A percentile compares a stretch with the other conserved stretches of the same genome.
Conservation (phyloP, 2,329 filamentous ascomycete genomes). For the Paramyrothecium sp. region DNA sequence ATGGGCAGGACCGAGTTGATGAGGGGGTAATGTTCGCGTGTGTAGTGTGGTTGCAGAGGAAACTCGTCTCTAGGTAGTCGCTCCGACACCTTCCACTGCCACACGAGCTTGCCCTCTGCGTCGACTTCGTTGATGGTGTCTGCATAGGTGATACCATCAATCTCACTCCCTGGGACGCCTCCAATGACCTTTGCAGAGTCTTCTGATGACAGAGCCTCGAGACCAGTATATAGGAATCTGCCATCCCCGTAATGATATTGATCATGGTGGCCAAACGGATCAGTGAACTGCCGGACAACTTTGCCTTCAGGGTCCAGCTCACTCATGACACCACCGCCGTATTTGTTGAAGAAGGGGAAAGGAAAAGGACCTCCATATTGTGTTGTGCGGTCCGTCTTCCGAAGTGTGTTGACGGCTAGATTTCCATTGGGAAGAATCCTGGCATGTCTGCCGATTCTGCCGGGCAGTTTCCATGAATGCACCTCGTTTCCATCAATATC, state of each 20-base stretch:
- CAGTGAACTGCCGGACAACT: slow-evolving; percentile 21
- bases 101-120: slow-evolving; percentile 16
- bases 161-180: slow-evolving; percentile 20
- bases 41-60: slow-evolving; percentile 26
- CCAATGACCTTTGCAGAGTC: slow-evolving; percentile 24
- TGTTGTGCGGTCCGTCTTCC: slow-evolving; percentile 9
- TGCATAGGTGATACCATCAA: slow-evolving; percentile 23
- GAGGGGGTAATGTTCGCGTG: slow-evolving; percentile 26
- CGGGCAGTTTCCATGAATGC: slow-evolving; percentile 25
- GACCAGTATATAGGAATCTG: slow-evolving; percentile 20
- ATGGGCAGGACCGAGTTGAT: slow-evolving; percentile 26
- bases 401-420: slow-evolving; percentile 26
- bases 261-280: slow-evolving; percentile 24
- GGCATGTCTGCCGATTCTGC: slow-evolving; percentile 23
- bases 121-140: slow-evolving; percentile 27
- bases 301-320: slow-evolving; percentile 22
- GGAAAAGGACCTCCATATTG: slow-evolving; percentile 18
- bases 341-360: slow-evolving; percentile 28
- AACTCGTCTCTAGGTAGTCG: slow-evolving; percentile 20
- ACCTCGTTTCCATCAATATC: slow-evolving; percentile 26
- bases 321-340: slow-evolving; percentile 26
- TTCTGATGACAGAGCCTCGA: slow-evolving; percentile 21
- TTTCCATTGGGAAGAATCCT: slow-evolving; percentile 23
- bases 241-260: slow-evolving; percentile 26
- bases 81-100: slow-evolving; percentile 28